Evolutionary conservation across 148 eudicot genomes (phyloP), one percentile per base, ranked within the genome.

Genomic region (Drosera capensis): DNA sequence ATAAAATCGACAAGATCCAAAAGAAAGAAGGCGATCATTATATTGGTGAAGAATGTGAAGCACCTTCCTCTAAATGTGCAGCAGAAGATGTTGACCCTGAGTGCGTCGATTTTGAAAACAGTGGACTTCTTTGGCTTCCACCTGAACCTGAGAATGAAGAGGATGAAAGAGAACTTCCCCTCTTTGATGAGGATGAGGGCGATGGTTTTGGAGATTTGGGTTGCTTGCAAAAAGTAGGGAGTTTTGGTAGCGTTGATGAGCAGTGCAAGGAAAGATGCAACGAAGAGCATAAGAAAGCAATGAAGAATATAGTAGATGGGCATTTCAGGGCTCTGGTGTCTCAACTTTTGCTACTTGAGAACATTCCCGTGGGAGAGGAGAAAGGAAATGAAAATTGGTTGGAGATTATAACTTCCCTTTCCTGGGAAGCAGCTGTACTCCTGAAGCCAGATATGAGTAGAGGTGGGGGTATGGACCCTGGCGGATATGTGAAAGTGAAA

Each of bases 401-500:
- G 41, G 99, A 90, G 58, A 90, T 90, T 60, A 68, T 90, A 36
- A 84, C 84, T 5, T 67, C 82, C 42, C 71, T 90, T 61, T 84
- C 99, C 1, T 90, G 93, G 95, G 99, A 90, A 70, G 99, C 88
- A 51, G 99, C 99, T 36, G 67, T 93, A 24, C 59, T 84, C 30
- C 54, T 90, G 51, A 90, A 90, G 73, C 99, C 95, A 24, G 99
- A 90, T 50, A 84, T 64, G 26, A 90, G 99, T 74, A 71, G 65
- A 69, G 72, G 95, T 53, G 97, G 88, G 45, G 95, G 94, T 59
- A 90, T 90, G 99, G 99, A 90, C 69, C 99, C 95, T 38, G 95
- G 83, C 53, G 93, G 95, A 19, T 90, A 90, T 66, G 99, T 90
- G 48, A 90, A 90, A 70, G 83, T 90, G 46, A 90, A 90, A 67